Evolutionary conservation across 108 stramenopile genomes (phyloP), one percentile per base, ranked within the genome.

Genomic region (Aureococcus anophagefferens): DNA sequence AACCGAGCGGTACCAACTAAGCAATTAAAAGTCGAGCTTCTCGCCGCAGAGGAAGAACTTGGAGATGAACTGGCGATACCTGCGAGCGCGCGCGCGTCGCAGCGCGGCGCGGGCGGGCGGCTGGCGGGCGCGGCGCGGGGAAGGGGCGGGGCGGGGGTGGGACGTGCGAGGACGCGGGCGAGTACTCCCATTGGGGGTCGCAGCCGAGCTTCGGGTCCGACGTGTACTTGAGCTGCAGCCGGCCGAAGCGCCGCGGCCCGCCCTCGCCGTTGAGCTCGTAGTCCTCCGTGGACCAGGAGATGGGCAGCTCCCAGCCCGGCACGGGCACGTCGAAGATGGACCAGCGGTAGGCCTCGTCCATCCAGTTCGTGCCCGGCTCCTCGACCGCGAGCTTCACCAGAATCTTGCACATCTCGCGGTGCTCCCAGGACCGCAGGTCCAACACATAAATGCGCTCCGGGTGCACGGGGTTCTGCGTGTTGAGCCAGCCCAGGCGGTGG

Each of bases 271-370:
- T 72, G 33, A 33, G 37, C 33, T 46, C 77, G 4, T 17, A 45
- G 32, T 81, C 80, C 7, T 67, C 66, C 67, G 51, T 67, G 35
- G 74, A 73, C 80, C 80, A 81, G 59, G 66, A 68, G 33, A 68
- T 40, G n/a, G 80, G 80, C 11, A 81, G 76, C 28, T 68, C 68
- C 80, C 78, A 81, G 5, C 80, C 80, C 1, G 80, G 80, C 0
- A 79, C 75, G 4, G 75, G 76, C 15, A 35, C 67, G 66, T 71
- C 76, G 46, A 45, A 62, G 7, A 18, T 62, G 18, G 33, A 35
- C 73, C 73, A 73, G 17, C 75, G 18, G 66, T 70, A 76, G 4
- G 21, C 46, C 28, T 46, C 75, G 9, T 44, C 65, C 13, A 62
- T 65, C 75, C 75, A 76, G 36, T 68, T 76, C 30, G 45, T 33